phyloP scores from a whole-genome alignment of 176 grass and related monocot species.

The Saccharum spontaneum region DNA sequence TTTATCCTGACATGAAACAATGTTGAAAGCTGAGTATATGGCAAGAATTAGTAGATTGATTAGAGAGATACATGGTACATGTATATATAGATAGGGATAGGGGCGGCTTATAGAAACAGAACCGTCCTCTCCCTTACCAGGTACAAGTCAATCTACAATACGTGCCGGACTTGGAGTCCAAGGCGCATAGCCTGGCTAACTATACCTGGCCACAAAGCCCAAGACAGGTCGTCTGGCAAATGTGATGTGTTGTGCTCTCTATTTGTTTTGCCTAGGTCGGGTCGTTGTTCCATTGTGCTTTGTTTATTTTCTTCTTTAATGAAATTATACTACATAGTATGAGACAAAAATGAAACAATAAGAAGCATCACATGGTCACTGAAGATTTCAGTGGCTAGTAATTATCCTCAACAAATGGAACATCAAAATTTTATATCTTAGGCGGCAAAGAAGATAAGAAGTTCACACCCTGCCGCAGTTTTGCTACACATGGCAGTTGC shows the following conservation, averaged over 20 bases:
- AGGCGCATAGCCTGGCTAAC: not conserved
- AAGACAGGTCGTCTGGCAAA: not conserved
- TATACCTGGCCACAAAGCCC: not conserved
- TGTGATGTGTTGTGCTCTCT: not conserved
- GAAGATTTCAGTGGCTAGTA: not conserved
- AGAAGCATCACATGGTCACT: slow-evolving; percentile 16
- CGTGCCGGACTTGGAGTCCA: too few species aligned
- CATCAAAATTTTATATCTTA: not conserved
- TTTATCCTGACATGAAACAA: slow-evolving; percentile 11
- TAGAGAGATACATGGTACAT: not conserved
- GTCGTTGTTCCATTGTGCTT: not conserved
- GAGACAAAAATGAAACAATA: not conserved
- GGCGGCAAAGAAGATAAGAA: slow-evolving; percentile 14
- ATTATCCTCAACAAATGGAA: slow-evolving; percentile 12
- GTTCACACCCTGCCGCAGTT: not conserved
- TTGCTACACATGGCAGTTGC: slow-evolving; percentile 4
- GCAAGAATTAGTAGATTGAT: not conserved
- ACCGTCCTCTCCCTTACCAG: not conserved
- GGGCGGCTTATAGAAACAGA: not conserved
- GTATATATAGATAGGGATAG: not conserved
- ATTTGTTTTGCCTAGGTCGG: not conserved
- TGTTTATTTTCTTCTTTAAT: not conserved
- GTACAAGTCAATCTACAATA: too few species aligned
- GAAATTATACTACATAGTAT: not conserved
- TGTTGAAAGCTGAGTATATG: not conserved